Evolutionary conservation across 2,329 filamentous ascomycete genomes (phyloP), one percentile per base, ranked within the genome.

Genomic region (Lomentospora prolificans): DNA sequence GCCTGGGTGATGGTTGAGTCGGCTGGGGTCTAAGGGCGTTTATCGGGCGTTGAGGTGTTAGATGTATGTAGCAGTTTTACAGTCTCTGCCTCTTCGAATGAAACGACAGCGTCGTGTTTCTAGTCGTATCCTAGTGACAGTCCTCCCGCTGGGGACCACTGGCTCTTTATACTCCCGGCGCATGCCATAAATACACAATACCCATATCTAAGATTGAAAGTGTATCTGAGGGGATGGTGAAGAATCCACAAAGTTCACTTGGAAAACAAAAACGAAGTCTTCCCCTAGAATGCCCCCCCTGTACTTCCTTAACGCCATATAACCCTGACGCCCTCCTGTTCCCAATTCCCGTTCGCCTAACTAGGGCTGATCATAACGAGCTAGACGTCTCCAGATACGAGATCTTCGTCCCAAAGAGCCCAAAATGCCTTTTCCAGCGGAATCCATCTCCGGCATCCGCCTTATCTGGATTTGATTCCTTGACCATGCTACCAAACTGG

Each of bases 401-500:
- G 46, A 89, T 85, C 51, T 72, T 80, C 4, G 85, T 87, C 14
- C 80, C 82, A 64, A 85, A 87, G 55, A 90, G 65, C 4, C 76
- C 75, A 69, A 84, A 89, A 60, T 80, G 69, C 56, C 82, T 77
- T 63, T 84, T 71, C 83, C 85, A 89, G 28, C 77, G 70, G 60
- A 60, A 70, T 3, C 68, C 74, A 1, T 69, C 57, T 10, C 74
- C 78, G 36, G 71, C 73, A 61, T 77, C 66, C 1, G 72, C 74
- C 60, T 74, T 74, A 4, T 57, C 60, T 14, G 69, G 65, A 59
- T 80, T 69, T 24, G 58, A 52, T 58, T 73, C 71, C 4, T 57
- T 59, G 12, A 76, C 66, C 56, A 69, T 74, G 50, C 87, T 70
- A 4, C 86, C 87, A 61, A 87, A 90, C 65, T 90, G 85, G 59